phyloP scores from a whole-genome alignment of 805 yeast genomes.

The Barnettozyma vustinii region DNA sequence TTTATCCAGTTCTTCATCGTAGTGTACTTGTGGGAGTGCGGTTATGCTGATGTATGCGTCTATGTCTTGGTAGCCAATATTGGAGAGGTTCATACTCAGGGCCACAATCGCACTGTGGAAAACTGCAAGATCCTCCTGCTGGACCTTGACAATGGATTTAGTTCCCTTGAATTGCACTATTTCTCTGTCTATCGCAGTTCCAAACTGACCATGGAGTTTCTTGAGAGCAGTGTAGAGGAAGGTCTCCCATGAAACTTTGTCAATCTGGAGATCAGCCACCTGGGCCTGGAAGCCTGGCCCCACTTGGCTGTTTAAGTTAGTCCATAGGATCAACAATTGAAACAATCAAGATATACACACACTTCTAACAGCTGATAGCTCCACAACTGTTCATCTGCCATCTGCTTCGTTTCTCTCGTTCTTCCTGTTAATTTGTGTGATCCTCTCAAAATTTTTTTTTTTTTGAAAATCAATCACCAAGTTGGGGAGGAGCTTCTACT shows the following conservation, averaged over 20 bases:
- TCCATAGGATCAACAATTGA: not conserved
- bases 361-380: slow-evolving; percentile 4
- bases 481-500: no score
- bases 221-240: slow-evolving; percentile 30
- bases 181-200: slow-evolving; percentile 32
- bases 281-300: not conserved
- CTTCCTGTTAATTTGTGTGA: not conserved
- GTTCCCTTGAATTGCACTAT: slow-evolving; percentile 24
- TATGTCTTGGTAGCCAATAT: slow-evolving; percentile 23
- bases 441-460: not conserved
- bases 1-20: slow-evolving; percentile 2
- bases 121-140: slow-evolving; percentile 23
- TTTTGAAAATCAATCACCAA: not conserved
- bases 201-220: slow-evolving; percentile 36
- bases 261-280: slow-evolving; percentile 15
- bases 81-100: slow-evolving; percentile 26
- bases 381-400: slow-evolving; percentile 8
- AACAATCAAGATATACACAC: slow-evolving; percentile 2
- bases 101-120: slow-evolving; percentile 29
- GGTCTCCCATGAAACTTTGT: slow-evolving; percentile 35
- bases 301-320: slow-evolving; percentile 1
- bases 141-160: slow-evolving; percentile 25
- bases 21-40: not conserved
- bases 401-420: not conserved
- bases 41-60: slow-evolving; percentile 18